Evolutionary conservation across 257 asterid genomes (phyloP), one percentile per base, ranked within the genome.

Genomic region (Euphrasia confusa): DNA sequence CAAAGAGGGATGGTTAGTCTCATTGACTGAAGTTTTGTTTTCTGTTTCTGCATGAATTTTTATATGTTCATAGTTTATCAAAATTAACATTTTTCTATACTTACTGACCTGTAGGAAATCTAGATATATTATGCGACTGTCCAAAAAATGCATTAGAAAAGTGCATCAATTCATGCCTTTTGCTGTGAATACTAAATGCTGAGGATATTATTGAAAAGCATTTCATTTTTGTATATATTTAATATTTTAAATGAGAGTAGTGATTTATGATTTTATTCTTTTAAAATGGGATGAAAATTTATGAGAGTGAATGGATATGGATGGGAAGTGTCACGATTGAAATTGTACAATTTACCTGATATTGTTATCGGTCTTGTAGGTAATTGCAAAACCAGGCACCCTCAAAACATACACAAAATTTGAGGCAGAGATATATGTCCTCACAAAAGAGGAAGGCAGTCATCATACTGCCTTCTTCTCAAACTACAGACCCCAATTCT

Each of bases 401-500:
- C 79, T 90, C 27, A 93, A 89, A 80, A 80, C 97, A 27, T 90
- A 80, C 81, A 93, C 95, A 72, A 87, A 71, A 71, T 93, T 93
- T 58, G 97, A 93, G 71, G 99, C 99, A 7, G 99, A 93, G 77
- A 93, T 93, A 58, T 93, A 93, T 48, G 99, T 89, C 48, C 97
- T 93, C 49, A 90, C 99, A 4, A 93, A 93, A 79, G 99, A 90
- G 72, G 99, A 93, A 83, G 97, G 99, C 27, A 97, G 99, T 59
- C 97, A 97, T 69, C 99, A 93, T 63, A 93, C 99, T 10, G 96
- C 99, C 35, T 93, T 93, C 72, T 87, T 93, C 79, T 85, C 97
- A 61, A 93, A 93, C 70, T 93, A 93, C 71, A 84, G 78, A 70
- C 99, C 99, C 69, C 99, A 93, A 48, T 93, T 93, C 73, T 93